Evolutionary conservation across 139 green algal genomes (phyloP), one percentile per base, ranked within the genome.

Genomic region (Chlamydomonas sp.): DNA sequence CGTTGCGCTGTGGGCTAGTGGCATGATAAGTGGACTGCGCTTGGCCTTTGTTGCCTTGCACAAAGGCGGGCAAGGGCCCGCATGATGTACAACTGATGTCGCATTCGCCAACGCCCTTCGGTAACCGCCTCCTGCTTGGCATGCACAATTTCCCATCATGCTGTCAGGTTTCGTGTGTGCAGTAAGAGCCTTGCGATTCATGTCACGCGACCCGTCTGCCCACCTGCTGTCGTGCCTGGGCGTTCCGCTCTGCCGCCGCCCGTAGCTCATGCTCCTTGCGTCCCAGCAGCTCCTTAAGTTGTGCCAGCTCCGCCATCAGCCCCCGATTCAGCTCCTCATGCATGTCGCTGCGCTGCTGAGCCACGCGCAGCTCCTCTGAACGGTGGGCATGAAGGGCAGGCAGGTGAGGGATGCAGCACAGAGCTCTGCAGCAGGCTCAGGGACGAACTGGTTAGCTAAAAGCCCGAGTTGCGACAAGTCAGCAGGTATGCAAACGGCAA

Each of bases 341-440:
- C 80, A 83, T 80, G 61, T 73, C 74, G 62, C 62, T 62, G 3
- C 81, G 85, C 57, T 89, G 85, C 76, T 90, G 85, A 1, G 85
- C 74, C n/a, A 73, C 68, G 0, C 87, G 75, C n/a, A 92, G 77
- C 81, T 92, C 89, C 79, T 86, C 86, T 90, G 79, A 7, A 17
- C 71, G 15, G 16, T 6, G 62, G 63, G 62, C 8, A 49, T 58
- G 9, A 17, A n/a, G 74, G 31, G 18, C 14, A 9, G 57, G 8
- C 61, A 78, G 6, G 73, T n/a, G 73, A 78, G 8, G 62, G 73
- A 17, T 76, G 71, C 5, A 49, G 31, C 31, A 49, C 31, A 49
- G 31, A 49, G 31, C 31, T 49, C 31, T 49, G 31, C 31, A 49
- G 31, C 31, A 49, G 31, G 31, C 31, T 49, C 31, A 49, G 31